Conservation (phyloP, 805 yeast species). For the Candida sakaeoensis region DNA sequence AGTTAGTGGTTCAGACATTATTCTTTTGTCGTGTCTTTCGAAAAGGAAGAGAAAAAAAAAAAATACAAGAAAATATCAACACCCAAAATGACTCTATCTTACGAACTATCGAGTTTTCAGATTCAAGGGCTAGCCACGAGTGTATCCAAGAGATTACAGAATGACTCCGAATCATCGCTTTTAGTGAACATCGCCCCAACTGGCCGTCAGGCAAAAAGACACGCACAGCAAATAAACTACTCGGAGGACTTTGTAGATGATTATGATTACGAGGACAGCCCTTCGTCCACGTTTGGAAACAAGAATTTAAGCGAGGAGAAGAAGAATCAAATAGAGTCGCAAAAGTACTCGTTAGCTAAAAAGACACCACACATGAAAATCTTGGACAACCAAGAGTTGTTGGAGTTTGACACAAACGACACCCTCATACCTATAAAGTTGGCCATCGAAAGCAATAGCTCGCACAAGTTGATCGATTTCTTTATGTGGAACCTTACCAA, state of each 20-base stretch:
- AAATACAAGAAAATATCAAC: not conserved
- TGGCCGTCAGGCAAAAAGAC: constrained; percentile 72
- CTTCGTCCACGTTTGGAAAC: constrained; percentile 13
- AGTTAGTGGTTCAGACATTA: constrained; percentile 6
- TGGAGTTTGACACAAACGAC: constrained; percentile 31
- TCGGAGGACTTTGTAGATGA: constrained; percentile 64
- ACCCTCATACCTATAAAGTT: constrained; percentile 64
- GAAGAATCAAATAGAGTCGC: constrained; percentile 15
- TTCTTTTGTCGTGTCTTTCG: not conserved
- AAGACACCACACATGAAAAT: constrained; percentile 20
- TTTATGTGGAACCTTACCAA: constrained; percentile 75
- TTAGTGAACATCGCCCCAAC: constrained; percentile 66
- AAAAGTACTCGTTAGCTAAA: constrained; percentile 23
- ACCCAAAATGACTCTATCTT: constrained; percentile 6
- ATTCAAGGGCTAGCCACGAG: constrained; percentile 76
- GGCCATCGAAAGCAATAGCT: constrained; percentile 53
- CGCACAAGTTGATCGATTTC: constrained; percentile 52
- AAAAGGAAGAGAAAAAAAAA: constrained; percentile 4
- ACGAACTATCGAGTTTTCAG: constrained; percentile 9
- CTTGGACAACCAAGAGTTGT: constrained; percentile 21
- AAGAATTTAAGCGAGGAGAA: constrained; percentile 10
- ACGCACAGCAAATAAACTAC: constrained; percentile 68
- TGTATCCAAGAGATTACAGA: constrained; percentile 59
- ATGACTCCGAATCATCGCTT: constrained; percentile 70
- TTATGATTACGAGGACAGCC: constrained; percentile 37